Conservation (phyloP, 768 basidiomycete genomes). For the Leccinum fibrillosum region DNA sequence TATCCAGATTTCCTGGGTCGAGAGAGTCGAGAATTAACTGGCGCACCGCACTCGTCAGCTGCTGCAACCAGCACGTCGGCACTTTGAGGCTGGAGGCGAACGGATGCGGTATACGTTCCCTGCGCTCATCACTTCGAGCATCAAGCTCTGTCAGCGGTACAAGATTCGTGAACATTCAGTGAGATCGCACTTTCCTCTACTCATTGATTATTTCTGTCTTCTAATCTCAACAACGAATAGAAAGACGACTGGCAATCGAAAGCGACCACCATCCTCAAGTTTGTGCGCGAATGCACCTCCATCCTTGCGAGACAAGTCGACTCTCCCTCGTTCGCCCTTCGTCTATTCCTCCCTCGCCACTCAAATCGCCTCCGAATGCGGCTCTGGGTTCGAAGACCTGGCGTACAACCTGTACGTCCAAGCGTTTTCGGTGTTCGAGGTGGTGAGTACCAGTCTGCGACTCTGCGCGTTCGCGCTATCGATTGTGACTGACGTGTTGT, state of each 20-base stretch:
- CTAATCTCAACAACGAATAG: slow-evolving; percentile 33
- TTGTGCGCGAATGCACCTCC: slow-evolving; percentile 88
- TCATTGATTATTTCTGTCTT: background rate
- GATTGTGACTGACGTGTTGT: no score
- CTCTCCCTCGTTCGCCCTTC: slow-evolving; percentile 83
- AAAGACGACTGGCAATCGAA: slow-evolving; percentile 86
- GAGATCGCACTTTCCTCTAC: background rate
- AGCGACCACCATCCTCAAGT: slow-evolving; percentile 88
- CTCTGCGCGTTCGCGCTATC: no score
- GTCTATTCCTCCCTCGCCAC: slow-evolving; percentile 92
- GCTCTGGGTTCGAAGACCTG: slow-evolving; percentile 91
- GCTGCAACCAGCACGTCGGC: slow-evolving; percentile 83
- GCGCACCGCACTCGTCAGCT: slow-evolving; percentile 45
- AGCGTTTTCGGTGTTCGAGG: slow-evolving; percentile 79
- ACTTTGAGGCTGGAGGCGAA: slow-evolving; percentile 90
- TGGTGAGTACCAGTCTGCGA: no score
- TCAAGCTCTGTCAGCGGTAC: slow-evolving; percentile 90
- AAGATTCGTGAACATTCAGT: slow-evolving; percentile 71
- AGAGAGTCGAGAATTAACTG: background rate
- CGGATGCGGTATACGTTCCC: slow-evolving; percentile 39
- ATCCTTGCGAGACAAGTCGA: slow-evolving; percentile 93
- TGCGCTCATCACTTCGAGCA: slow-evolving; percentile 57
- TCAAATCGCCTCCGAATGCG: slow-evolving; percentile 92
- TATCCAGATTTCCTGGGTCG: background rate
- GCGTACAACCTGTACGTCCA: slow-evolving; percentile 98